Conservation (phyloP, 805 yeast genomes). For the Ogataea salicorniae region DNA sequence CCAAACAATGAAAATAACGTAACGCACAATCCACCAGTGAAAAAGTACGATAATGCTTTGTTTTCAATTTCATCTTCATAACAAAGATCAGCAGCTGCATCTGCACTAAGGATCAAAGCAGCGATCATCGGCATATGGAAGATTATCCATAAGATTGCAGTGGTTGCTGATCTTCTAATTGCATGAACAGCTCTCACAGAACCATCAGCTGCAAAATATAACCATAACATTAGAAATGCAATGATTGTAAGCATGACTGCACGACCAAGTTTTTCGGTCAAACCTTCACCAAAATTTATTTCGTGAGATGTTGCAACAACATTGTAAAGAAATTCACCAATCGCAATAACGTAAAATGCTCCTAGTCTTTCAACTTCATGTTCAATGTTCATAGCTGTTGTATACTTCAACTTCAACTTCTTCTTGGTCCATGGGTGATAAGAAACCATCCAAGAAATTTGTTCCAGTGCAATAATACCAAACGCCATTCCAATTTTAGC, state of each 20-base stretch:
- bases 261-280: conserved; percentile 39
- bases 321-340: conserved; percentile 57
- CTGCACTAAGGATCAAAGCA: conserved; percentile 50
- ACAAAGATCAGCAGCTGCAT: conserved; percentile 49
- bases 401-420: conserved; percentile 36
- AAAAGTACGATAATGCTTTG: conserved; percentile 42
- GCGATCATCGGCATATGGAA: conserved; percentile 49
- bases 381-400: conserved; percentile 61
- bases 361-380: conserved; percentile 60
- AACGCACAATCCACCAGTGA: conserved; percentile 49
- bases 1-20: conserved; percentile 35
- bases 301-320: conserved; percentile 38
- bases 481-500: conserved; percentile 43
- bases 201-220: conserved; percentile 54
- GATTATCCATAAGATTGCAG: conserved; percentile 44
- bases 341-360: conserved; percentile 56
- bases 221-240: conserved; percentile 46
- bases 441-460: conserved; percentile 29
- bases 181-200: conserved; percentile 47
- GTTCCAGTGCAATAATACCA: conserved; percentile 39
- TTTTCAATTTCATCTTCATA: conserved; percentile 28
- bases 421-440: conserved; percentile 46
- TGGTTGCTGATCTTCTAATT: conserved; percentile 39
- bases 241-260: conserved; percentile 43
- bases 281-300: conserved; percentile 42